phyloP scores from a whole-genome alignment of 148 eudicot genomes.

The Tetragonia tetragonoides region DNA sequence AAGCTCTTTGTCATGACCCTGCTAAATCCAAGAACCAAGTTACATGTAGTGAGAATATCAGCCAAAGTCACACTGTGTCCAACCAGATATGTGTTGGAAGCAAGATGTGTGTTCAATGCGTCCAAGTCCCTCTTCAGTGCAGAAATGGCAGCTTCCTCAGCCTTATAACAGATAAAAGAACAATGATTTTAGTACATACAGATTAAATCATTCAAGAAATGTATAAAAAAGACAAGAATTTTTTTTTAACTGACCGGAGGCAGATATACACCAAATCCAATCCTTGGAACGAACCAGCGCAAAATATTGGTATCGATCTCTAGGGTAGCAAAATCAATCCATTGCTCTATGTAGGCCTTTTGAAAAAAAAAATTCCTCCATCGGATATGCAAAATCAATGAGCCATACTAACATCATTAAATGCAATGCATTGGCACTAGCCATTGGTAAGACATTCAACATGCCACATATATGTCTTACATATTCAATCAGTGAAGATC shows the following conservation, averaged over 20 bases:
- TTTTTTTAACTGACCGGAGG: constrained; percentile 38
- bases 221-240: not conserved
- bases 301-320: constrained; percentile 48
- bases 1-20: constrained; percentile 60
- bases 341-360: constrained; percentile 61
- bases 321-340: constrained; percentile 64
- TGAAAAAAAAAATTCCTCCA: not conserved
- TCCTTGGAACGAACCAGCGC: constrained; percentile 44
- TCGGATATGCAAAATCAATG: not conserved
- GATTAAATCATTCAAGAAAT: not conserved
- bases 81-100: constrained; percentile 65
- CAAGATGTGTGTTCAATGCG: constrained; percentile 62
- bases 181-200: not conserved
- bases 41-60: constrained; percentile 60
- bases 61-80: constrained; percentile 70
- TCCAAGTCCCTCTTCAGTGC: constrained; percentile 61
- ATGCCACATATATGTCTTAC: constrained; percentile 32
- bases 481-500: constrained; percentile 46
- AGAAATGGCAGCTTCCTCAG: constrained; percentile 66
- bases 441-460: constrained; percentile 7
- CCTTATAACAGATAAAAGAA: constrained; percentile 30
- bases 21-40: constrained; percentile 45
- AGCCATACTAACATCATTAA: not conserved
- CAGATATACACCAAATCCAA: constrained; percentile 40
- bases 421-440: too few relatives aligned